A percentile compares a stretch with the other conserved stretches of the same genome.
These are phyloP conservation scores for Crithidia thermophila DNA, from an alignment of 208 protist genomes.

Conservation along the genomic window DNA sequence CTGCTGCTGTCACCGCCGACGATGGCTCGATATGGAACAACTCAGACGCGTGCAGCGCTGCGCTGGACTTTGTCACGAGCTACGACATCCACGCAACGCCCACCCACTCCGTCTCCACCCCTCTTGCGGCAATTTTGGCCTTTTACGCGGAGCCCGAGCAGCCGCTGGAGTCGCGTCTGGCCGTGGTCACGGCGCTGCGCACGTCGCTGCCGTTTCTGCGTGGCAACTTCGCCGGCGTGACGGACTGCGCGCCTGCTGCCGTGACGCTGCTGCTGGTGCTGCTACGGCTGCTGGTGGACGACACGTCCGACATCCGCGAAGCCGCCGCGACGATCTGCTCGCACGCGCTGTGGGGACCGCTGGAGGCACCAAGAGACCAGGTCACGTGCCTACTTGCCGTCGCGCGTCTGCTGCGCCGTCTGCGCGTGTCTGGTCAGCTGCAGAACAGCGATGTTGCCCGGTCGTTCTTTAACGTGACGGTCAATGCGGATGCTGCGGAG, in stretches of 20 bases:
- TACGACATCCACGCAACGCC: constrained; percentile 18
- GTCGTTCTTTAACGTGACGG: neutral
- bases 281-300: constrained; percentile 76
- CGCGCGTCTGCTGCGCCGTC: constrained; percentile 37
- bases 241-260: neutral
- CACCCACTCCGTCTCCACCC: constrained; percentile 20
- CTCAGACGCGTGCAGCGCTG: constrained; percentile 51
- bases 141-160: constrained; percentile 54
- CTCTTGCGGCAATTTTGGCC: constrained; percentile 38
- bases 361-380: constrained; percentile 44
- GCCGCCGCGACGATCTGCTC: constrained; percentile 38
- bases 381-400: constrained; percentile 61
- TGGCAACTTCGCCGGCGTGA: constrained; percentile 1
- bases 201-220: constrained; percentile 22
- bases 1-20: neutral
- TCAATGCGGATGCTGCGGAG: neutral
- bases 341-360: constrained; percentile 16
- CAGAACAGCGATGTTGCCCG: neutral
- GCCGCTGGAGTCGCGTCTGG: constrained; percentile 53
- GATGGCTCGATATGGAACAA: constrained; percentile 20
- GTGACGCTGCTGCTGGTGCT: constrained; percentile 54
- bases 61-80: constrained; percentile 38
- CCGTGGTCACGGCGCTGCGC: constrained; percentile 54
- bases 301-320: constrained; percentile 66
- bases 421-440: constrained; percentile 14